phyloP scores from a whole-genome alignment of 495 filamentous ascomycete genomes.

The Xylaria intraflava region DNA sequence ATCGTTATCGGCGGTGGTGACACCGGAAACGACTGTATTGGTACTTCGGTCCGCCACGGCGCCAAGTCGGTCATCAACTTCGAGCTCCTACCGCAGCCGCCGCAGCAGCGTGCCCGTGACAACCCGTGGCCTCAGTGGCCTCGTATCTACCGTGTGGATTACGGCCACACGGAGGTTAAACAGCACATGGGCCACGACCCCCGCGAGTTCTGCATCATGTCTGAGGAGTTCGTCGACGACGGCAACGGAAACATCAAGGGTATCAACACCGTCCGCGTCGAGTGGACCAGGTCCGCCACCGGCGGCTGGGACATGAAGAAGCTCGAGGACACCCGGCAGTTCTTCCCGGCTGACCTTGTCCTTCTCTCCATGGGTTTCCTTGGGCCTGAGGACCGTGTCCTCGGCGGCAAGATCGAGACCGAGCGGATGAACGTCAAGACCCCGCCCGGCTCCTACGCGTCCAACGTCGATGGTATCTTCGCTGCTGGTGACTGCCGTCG shows the following conservation, averaged over 20 bases:
- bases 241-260: conserved; percentile 84
- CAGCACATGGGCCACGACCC: conserved; percentile 97
- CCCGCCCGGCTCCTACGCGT: conserved; percentile 77
- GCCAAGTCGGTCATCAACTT: conserved; percentile 97
- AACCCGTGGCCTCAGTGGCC: conserved; percentile 99
- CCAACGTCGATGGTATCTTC: conserved; percentile 85
- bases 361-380: conserved; percentile 98
- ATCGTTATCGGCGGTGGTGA: conserved; percentile 98
- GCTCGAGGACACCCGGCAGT: conserved; percentile 87
- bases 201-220: conserved; percentile 98
- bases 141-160: conserved; percentile 96
- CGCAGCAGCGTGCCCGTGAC: conserved; percentile 85
- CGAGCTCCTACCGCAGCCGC: conserved; percentile 92
- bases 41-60: conserved; percentile 95
- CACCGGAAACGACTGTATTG: conserved; percentile 98
- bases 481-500: conserved; percentile 95
- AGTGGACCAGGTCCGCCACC: conserved; percentile 85
- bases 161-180: conserved; percentile 94
- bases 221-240: conserved; percentile 93
- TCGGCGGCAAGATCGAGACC: conserved; percentile 83
- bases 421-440: conserved; percentile 99
- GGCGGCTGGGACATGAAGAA: conserved; percentile 99
- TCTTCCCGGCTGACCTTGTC: conserved; percentile 96
- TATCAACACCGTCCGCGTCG: conserved; percentile 95
- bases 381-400: conserved; percentile 83